Base-by-base conservation (phyloP, 148 eudicot species). In the Chenopodium quinoa region DNA sequence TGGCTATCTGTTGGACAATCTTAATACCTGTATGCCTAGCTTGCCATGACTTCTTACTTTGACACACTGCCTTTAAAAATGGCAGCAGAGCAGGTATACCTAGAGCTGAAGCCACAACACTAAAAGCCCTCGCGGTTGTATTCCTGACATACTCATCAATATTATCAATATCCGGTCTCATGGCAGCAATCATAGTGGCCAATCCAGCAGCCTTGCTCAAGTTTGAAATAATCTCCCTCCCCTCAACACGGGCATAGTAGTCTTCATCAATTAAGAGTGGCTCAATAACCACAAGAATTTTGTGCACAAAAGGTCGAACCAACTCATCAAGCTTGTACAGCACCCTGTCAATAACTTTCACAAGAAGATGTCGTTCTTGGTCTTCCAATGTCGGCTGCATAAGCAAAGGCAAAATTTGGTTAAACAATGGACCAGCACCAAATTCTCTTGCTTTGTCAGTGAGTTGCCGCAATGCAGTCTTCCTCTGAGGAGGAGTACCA, bases 31-130 rank as follows among this genome's bases (percentile, higher is more conserved):
- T 95, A 86, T 95, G 99, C 84, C 99, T 93, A 81, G 99, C 99
- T 86, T 95, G 99, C 99, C 99, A 95, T 13, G 99, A 93, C 84
- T 95, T 95, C 91, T 95, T 95, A 89, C 98, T 95, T 87, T 93
- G 97, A 87, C 98, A 95, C 29, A 95, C 98, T 65, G 98, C 98
- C 89, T 95, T 95, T 83, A 95, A 85, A 83, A 95, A 95, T 16
- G 98, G 98, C 67, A 95, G 73, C 76, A 95, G 79, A 12, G 98
- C 98, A 72, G 98, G 98, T 75, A 95, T 95, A 13, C 98, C 98
- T n/a, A 95, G 90, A 66, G 98, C 98, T 69, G 98, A 95, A 50
- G 98, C 98, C 66, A 95, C 98, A 52, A 95, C 98, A 87, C 98
- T 95, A 62, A 95, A 95, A 81, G 98, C 98, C 81, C 98, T 90